phyloP scores from a whole-genome alignment of 192 early-diverging fungal genomes.

The Dissophora ornata region DNA sequence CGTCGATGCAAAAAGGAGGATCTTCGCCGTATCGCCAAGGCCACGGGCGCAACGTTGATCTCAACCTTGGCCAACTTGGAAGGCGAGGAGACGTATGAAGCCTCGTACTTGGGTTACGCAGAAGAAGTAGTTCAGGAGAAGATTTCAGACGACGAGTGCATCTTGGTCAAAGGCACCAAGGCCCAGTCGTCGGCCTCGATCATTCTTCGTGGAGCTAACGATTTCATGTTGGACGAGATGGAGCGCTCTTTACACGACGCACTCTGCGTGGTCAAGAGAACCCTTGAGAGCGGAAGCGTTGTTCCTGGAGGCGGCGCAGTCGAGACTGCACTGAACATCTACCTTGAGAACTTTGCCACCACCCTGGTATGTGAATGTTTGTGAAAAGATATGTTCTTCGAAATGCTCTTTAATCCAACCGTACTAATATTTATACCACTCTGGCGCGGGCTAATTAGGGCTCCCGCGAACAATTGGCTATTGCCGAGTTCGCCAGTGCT shows the following conservation, averaged over 20 bases:
- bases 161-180: slow-evolving; percentile 94
- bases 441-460: slow-evolving; percentile 59
- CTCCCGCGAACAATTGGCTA: slow-evolving; percentile 97
- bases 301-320: slow-evolving; percentile 98
- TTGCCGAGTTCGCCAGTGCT: slow-evolving; percentile 97
- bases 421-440: too few species aligned
- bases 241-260: slow-evolving; percentile 96
- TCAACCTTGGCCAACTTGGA: slow-evolving; percentile 96
- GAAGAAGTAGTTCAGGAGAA: slow-evolving; percentile 98
- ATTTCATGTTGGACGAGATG: slow-evolving; percentile 99
- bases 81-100: slow-evolving; percentile 97
- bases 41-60: slow-evolving; percentile 92
- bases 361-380: slow-evolving; percentile 73
- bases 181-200: slow-evolving; percentile 90
- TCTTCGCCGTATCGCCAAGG: slow-evolving; percentile 95
- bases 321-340: slow-evolving; percentile 94
- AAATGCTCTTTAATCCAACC: too few species aligned
- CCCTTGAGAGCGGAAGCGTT: slow-evolving; percentile 92
- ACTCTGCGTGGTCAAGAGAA: slow-evolving; percentile 96
- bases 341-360: slow-evolving; percentile 98
- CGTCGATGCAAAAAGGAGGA: slow-evolving; percentile 97
- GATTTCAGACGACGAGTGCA: slow-evolving; percentile 98
- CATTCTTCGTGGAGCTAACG: slow-evolving; percentile 97
- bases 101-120: slow-evolving; percentile 88
- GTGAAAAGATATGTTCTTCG: too few species aligned